A percentile compares a stretch with the other conserved stretches of the same genome.
phyloP scores from a whole-genome alignment of 768 basidiomycete genomes.

The Russula compacta region DNA sequence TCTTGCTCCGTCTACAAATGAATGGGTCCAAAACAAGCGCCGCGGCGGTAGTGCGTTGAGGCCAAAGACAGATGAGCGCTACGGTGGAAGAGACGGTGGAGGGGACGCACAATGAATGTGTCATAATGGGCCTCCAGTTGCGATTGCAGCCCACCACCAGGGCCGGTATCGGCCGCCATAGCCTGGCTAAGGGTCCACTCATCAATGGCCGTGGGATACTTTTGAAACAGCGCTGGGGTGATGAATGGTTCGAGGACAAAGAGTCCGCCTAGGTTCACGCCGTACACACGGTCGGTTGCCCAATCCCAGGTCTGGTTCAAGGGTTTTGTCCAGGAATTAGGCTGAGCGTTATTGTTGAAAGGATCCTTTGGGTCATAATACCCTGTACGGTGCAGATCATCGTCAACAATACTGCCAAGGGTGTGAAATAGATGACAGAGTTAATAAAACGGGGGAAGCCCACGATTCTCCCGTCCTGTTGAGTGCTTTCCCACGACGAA shows the following conservation, averaged over 20 bases:
- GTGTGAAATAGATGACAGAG: neutral
- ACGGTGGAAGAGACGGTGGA: neutral
- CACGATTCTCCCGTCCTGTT: neutral
- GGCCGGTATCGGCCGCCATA: constrained; percentile 53
- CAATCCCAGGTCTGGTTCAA: constrained; percentile 73
- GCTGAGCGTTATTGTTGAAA: constrained; percentile 64
- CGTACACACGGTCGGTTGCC: constrained; percentile 50
- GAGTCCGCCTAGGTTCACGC: constrained; percentile 70
- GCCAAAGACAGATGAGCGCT: constrained; percentile 3
- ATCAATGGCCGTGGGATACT: constrained; percentile 51
- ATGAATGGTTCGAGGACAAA: constrained; percentile 80
- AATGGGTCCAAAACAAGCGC: constrained; percentile 3
- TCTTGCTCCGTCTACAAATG: constrained; percentile 70
- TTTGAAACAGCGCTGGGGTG: constrained; percentile 53
- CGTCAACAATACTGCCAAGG: neutral
- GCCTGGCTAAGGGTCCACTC: constrained; percentile 62
- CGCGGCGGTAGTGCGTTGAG: constrained; percentile 3
- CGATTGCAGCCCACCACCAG: constrained; percentile 44
- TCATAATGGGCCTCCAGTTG: constrained; percentile 73
- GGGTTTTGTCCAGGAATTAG: constrained; percentile 75
- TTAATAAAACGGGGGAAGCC: neutral
- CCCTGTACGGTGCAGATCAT: constrained; percentile 34
- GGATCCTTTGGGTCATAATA: constrained; percentile 62
- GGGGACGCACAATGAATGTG: constrained; percentile 66
- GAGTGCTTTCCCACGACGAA: neutral